Evolutionary conservation across 768 basidiomycete species (phyloP).

Genomic region (Pisolithus sp.): DNA sequence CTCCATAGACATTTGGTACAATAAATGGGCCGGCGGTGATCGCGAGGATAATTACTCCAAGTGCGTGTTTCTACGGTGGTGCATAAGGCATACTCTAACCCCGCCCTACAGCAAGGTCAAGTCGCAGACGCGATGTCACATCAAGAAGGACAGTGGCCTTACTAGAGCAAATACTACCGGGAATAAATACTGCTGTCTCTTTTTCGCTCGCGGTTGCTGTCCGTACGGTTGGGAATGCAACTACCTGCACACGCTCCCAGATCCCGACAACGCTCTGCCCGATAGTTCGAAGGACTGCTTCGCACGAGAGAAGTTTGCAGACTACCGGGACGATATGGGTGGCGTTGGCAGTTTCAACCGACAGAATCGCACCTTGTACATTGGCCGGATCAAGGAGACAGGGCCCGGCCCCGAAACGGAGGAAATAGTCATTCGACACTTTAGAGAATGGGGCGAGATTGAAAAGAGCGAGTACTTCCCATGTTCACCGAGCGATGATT

Average conservation of each 20-base stretch:
- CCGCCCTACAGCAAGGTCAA: slow-evolving; percentile 68
- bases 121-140: slow-evolving; percentile 86
- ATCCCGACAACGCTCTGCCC: slow-evolving; percentile 59
- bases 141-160: slow-evolving; percentile 84
- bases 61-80: slow-evolving; percentile 38
- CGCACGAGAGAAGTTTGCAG: slow-evolving; percentile 91
- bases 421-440: slow-evolving; percentile 85
- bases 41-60: slow-evolving; percentile 95
- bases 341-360: slow-evolving; percentile 96
- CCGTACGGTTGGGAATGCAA: slow-evolving; percentile 99
- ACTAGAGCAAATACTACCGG: slow-evolving; percentile 94
- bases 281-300: slow-evolving; percentile 97
- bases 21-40: slow-evolving; percentile 99
- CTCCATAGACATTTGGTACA: slow-evolving; percentile 88
- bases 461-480: slow-evolving; percentile 65
- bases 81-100: slow-evolving; percentile 4
- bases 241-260: slow-evolving; percentile 86
- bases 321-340: slow-evolving; percentile 99
- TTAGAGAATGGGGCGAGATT: slow-evolving; percentile 93
- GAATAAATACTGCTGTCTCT: slow-evolving; percentile 89
- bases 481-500: neutral
- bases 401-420: slow-evolving; percentile 86
- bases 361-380: slow-evolving; percentile 90
- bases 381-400: slow-evolving; percentile 91
- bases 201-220: slow-evolving; percentile 94